phyloP scores from a whole-genome alignment of 2,329 filamentous ascomycete species.

The Apiospora saccharicola region DNA sequence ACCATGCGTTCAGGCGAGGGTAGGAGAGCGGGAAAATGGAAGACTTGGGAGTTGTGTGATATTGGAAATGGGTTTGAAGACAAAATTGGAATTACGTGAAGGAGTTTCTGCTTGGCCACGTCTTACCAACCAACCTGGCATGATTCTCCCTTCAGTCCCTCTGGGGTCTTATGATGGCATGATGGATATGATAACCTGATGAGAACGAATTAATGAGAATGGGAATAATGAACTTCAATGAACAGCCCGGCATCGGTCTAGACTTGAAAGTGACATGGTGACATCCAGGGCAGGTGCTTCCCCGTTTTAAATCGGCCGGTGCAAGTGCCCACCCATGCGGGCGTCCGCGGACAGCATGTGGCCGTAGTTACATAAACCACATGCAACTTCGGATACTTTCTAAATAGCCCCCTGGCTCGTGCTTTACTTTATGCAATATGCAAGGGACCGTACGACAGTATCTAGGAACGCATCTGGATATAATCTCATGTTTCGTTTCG shows the following conservation, averaged over 20 bases:
- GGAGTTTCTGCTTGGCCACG: neutral
- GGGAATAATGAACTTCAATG: neutral
- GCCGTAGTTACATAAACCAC: neutral
- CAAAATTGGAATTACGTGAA: neutral
- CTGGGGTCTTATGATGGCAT: neutral
- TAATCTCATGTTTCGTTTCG: neutral
- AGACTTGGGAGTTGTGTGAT: neutral
- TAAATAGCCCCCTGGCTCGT: neutral
- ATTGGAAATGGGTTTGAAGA: neutral
- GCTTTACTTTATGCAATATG: neutral
- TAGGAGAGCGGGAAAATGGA: neutral
- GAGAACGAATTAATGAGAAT: neutral
- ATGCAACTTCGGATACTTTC: neutral
- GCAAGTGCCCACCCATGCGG: neutral
- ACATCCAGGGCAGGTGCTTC: neutral
- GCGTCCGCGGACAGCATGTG: neutral
- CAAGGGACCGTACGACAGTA: conserved; percentile 13
- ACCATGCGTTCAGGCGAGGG: conserved; percentile 7
- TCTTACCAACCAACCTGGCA: neutral
- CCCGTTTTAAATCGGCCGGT: neutral
- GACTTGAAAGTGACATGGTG: neutral
- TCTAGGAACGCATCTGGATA: conserved; percentile 7
- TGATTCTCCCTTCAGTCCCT: neutral
- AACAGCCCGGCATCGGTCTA: neutral
- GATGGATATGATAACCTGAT: neutral